These are phyloP conservation scores for Pichia pseudocactophila DNA, from an alignment of 805 yeast species.

Conservation along the genomic window DNA sequence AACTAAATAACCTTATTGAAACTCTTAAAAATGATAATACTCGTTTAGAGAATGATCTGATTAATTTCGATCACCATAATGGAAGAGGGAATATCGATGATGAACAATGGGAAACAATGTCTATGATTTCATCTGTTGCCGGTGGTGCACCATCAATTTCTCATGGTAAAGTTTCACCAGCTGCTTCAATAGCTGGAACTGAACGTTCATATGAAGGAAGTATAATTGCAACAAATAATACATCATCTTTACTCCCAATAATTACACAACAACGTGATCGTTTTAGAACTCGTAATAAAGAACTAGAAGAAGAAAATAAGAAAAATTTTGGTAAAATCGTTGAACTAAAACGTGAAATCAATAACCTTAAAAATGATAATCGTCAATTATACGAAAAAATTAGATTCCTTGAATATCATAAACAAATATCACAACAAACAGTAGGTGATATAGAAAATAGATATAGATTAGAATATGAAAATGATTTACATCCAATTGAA, in stretches of 20 bases:
- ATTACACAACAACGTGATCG: constrained; percentile 93
- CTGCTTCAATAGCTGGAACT: constrained; percentile 43
- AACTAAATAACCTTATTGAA: constrained; percentile 31
- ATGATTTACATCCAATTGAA: constrained; percentile 74
- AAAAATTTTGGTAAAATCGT: constrained; percentile 43
- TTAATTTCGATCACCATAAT: constrained; percentile 39
- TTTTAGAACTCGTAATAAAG: constrained; percentile 73
- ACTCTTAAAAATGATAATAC: constrained; percentile 39
- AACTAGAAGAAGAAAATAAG: constrained; percentile 74
- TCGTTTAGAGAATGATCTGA: constrained; percentile 68
- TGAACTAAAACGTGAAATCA: constrained; percentile 58
- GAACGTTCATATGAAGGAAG: background rate
- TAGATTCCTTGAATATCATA: constrained; percentile 52
- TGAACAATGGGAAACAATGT: constrained; percentile 52
- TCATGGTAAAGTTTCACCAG: constrained; percentile 37
- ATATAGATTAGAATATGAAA: constrained; percentile 61
- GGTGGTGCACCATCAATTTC: constrained; percentile 2
- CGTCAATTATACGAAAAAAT: constrained; percentile 72
- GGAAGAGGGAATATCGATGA: constrained; percentile 22
- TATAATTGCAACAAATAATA: constrained; percentile 16
- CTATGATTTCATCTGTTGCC: constrained; percentile 55
- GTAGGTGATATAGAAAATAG: constrained; percentile 40
- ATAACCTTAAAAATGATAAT: constrained; percentile 61
- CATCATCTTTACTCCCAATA: constrained; percentile 62
- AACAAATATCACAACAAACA: constrained; percentile 22